Conservation (phyloP, 176 grass and related monocot species). For the Ensete glaucum region DNA sequence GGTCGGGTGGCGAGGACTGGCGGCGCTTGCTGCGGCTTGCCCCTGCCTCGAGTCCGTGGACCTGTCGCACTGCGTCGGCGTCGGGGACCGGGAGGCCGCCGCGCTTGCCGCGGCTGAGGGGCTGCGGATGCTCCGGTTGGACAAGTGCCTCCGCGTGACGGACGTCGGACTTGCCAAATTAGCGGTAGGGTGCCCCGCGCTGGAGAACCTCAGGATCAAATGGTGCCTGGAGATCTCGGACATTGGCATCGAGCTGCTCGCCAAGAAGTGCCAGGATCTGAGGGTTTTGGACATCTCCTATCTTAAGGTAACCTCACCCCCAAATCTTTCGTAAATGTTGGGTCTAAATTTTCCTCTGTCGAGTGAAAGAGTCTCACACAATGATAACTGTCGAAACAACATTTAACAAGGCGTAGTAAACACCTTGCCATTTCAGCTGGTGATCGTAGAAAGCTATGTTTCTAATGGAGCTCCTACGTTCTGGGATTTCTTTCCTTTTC, state of each 20-base stretch:
- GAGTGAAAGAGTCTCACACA: no score
- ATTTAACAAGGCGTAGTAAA: no score
- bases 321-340: no score
- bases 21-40: conserved; percentile 51
- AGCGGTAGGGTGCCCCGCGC: conserved; percentile 53
- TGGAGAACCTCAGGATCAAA: conserved; percentile 72
- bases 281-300: conserved; percentile 75
- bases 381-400: no score
- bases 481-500: conserved; percentile 6
- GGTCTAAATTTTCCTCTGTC: no score
- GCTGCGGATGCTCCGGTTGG: conserved; percentile 55
- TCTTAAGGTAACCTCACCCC: conserved; percentile 38
- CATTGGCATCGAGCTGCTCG: conserved; percentile 82
- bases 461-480: not conserved
- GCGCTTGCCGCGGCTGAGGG: conserved; percentile 34
- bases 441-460: no score
- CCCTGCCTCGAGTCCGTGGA: conserved; percentile 66
- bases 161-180: conserved; percentile 91
- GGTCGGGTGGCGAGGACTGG: conserved; percentile 70
- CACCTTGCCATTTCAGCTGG: no score
- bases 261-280: conserved; percentile 74
- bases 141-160: conserved; percentile 74
- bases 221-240: conserved; percentile 94
- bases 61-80: conserved; percentile 68
- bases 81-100: conserved; percentile 66